phyloP scores from a whole-genome alignment of 78 protist genomes.

The Dictyostelium brefeldianum region DNA sequence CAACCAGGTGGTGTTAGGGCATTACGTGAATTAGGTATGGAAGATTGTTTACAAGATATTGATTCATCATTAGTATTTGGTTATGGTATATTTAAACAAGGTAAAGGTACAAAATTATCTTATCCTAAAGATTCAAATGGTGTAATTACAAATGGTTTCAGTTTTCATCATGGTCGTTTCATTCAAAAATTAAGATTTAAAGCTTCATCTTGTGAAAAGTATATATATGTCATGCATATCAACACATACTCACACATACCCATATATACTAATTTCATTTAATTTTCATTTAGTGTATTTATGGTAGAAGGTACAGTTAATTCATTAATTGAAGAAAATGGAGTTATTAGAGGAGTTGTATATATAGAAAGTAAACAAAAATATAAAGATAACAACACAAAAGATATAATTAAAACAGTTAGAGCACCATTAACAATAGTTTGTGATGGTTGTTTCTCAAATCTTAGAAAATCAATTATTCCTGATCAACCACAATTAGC shows the following conservation, averaged over 20 bases:
- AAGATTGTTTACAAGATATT: constrained; percentile 84
- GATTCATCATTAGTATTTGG: constrained; percentile 80
- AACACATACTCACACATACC: too few species aligned
- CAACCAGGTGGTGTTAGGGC: constrained; percentile 92
- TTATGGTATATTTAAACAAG: constrained; percentile 63
- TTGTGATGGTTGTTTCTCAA: constrained; percentile 86
- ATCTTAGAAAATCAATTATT: constrained; percentile 26
- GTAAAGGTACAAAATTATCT: constrained; percentile 20
- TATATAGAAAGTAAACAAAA: constrained; percentile 1
- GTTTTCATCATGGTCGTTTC: constrained; percentile 92
- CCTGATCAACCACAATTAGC: constrained; percentile 1
- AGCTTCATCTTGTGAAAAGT: constrained; percentile 64
- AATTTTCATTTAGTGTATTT: constrained; percentile 46
- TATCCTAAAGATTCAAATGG: constrained; percentile 72
- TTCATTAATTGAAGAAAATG: constrained; percentile 68
- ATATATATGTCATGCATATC: too few species aligned
- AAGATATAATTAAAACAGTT: constrained; percentile 5
- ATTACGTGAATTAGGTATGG: constrained; percentile 84
- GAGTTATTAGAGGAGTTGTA: constrained; percentile 42
- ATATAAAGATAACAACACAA: neutral
- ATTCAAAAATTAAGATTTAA: constrained; percentile 82
- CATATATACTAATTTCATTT: too few species aligned
- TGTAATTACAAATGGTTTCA: constrained; percentile 48
- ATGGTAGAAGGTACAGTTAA: constrained; percentile 82
- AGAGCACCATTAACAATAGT: constrained; percentile 85